Evolutionary conservation across 208 protist genomes (phyloP).

Genomic region (Acanthamoeba healyi): DNA sequence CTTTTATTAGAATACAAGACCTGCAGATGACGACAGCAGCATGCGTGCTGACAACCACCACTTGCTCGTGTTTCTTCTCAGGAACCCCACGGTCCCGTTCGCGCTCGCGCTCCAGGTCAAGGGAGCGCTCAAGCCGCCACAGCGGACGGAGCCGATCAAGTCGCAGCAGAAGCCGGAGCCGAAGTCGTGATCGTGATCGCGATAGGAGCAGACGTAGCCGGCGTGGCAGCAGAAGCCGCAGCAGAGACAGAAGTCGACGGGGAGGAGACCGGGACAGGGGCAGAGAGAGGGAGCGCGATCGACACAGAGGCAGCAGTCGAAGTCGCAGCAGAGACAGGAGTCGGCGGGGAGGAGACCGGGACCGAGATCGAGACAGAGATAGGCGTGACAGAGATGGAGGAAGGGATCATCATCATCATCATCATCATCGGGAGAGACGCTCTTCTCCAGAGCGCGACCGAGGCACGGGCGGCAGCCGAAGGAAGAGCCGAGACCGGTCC

Average conservation of each 20-base stretch:
- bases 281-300: not conserved
- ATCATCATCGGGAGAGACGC: constrained; percentile 2
- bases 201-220: not conserved
- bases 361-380: not conserved
- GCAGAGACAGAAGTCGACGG: not conserved
- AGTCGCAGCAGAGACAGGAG: not conserved
- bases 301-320: not conserved
- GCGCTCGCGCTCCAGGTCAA: not conserved
- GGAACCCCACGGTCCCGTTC: not conserved
- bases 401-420: too few relatives aligned
- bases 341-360: not conserved
- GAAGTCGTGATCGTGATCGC: not conserved
- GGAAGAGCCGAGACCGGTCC: not conserved
- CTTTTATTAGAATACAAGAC: too few relatives aligned
- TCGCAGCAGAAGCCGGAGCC: not conserved
- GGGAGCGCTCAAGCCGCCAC: not conserved
- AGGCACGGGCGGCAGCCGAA: too few relatives aligned
- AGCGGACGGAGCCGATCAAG: not conserved
- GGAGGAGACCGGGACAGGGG: too few relatives aligned
- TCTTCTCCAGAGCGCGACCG: not conserved
- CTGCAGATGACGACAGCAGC: too few relatives aligned
- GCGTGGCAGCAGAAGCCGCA: not conserved
- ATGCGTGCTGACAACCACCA: too few relatives aligned
- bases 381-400: not conserved
- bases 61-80: not conserved